phyloP scores from a whole-genome alignment of 257 asterid species.

The Echium plantagineum region DNA sequence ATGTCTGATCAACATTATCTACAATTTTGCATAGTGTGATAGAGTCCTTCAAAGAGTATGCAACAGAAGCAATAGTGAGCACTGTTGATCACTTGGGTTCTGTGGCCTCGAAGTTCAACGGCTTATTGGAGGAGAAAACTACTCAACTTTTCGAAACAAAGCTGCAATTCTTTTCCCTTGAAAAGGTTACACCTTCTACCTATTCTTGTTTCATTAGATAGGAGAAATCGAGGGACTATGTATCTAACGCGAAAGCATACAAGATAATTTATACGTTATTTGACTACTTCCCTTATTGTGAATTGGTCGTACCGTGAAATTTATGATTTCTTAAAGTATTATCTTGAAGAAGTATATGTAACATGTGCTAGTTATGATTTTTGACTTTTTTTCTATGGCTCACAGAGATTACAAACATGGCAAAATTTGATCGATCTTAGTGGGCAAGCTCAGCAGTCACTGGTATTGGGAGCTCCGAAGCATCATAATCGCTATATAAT shows the following conservation, averaged over 20 bases:
- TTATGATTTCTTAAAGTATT: no score
- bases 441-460: slow-evolving; percentile 1
- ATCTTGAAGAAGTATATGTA: no score
- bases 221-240: no score
- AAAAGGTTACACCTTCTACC: slow-evolving; percentile 36
- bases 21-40: slow-evolving; percentile 31
- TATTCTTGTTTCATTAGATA: neutral
- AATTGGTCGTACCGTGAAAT: no score
- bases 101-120: slow-evolving; percentile 50
- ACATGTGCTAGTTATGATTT: no score
- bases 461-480: neutral
- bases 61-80: slow-evolving; percentile 47
- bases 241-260: no score
- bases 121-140: slow-evolving; percentile 45
- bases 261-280: no score
- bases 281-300: no score
- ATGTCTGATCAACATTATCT: neutral
- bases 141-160: slow-evolving; percentile 38
- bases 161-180: slow-evolving; percentile 36
- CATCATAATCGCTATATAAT: neutral
- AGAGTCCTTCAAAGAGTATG: slow-evolving; percentile 52
- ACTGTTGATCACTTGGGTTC: slow-evolving; percentile 84
- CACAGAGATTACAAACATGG: slow-evolving; percentile 4
- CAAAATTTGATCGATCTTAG: neutral
- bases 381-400: slow-evolving; percentile 1